Evolutionary conservation across 306 rosid species (phyloP), one percentile per base, ranked within the genome.

Genomic region (Cucumis melo): DNA sequence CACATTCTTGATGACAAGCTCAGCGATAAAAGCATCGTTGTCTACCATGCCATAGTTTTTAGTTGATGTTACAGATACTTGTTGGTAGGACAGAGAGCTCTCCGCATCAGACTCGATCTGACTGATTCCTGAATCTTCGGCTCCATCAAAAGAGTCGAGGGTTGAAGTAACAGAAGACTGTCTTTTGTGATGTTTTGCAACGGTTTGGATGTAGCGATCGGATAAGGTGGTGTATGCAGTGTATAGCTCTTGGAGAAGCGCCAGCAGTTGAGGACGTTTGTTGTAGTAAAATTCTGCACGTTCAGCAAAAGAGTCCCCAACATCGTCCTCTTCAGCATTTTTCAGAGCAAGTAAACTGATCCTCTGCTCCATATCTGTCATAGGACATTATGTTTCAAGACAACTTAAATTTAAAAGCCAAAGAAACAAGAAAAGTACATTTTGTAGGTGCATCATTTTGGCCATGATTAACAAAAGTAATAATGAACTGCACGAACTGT

Each of bases 251-350:
- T 90, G 92, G 21, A 95, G 85, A 23, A 95, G 86, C 27, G 90
- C 76, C 34, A 90, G 83, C 7, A 95, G 86, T 80, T 89, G 98
- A 57, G 99, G 99, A n/a, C 97, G 91, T 72, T 87, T 88, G 59
- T 86, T 91, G 77, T 92, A 95, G 84, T 95, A 95, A 73, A 88
- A 83, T 57, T 95, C 97, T 7, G 99, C 99, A 23, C 99, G 90
- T 78, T 95, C 91, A 0, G 96, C 90, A 56, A 95, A 95, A 2
- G 90, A 87, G 67, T 92, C 97, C 7, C 93, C 93, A 5, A 14
- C 21, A 5, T 85, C 78, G 75, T 79, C 87, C 8, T 88, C 88
- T 79, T 84, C 91, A 21, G 11, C 27, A 10, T 81, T 48, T 77
- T 81, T 82, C 20, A 80, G 56, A 23, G 84, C 78, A 62, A 95